Base-by-base conservation (phyloP, 371 early-diverging fungal species). In the Apophysomyces sp. region DNA sequence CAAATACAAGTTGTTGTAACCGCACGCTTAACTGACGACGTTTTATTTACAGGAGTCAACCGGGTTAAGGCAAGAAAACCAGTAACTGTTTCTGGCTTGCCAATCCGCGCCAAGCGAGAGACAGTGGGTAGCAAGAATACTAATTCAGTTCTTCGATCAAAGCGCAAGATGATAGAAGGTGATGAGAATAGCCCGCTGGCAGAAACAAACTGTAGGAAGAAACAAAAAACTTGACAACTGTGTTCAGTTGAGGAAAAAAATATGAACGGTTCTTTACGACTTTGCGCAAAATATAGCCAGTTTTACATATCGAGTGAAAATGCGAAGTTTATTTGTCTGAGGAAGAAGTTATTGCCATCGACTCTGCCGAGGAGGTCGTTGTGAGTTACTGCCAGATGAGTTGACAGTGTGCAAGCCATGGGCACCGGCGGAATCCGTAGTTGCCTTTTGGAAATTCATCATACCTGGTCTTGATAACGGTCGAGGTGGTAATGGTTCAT, bases 391-490 rank as follows among this genome's bases (percentile, higher is more conserved):
- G 21, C 49, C 49, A 16, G 49, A 44, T 16, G 24, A 21, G 11
- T 44, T 44, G 8, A 44, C 49, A 16, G 73, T 66, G 16, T 64
- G 61, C 11, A 76, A 60, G 18, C 71, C 73, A n/a, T 64, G 65
- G 21, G 69, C 69, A 55, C 69, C 69, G 29, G 69, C 69, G 32
- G 60, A 61, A 24, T 57, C 71, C 8, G 71, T 62, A 9, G 56
- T 67, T 15, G 77, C 63, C 59, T 65, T 67, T 62, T 73, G 77
- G 60, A 77, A 77, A 9, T 62, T 40, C 34, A 71, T 65, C 52
- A 63, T 58, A n/a, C 63, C 63, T 58, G 37, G 68, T 60, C 30
- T 44, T 21, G 49, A 44, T 21, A 8, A 9, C 21, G 49, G 49
- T 44, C 49, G 49, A 21, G 63, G 44, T 34, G 55, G 37, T 18